Conservation (phyloP, 257 asterid species). For the Handroanthus guayacan region DNA sequence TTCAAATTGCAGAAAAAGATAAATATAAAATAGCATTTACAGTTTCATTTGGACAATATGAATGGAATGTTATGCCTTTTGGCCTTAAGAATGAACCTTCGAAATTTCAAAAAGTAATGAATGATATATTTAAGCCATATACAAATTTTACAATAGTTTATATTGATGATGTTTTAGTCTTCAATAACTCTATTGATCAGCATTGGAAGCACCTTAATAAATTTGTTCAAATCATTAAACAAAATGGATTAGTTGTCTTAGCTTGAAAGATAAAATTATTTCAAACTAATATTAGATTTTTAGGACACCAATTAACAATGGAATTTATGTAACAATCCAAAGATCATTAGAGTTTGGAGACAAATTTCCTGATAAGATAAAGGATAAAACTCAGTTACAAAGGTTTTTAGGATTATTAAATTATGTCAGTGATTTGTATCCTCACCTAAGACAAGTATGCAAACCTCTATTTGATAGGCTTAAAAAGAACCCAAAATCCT, state of each 20-base stretch:
- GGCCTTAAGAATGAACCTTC: neutral
- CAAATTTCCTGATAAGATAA: too few relatives aligned
- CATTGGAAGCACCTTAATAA: neutral
- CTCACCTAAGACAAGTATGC: too few relatives aligned
- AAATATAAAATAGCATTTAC: neutral
- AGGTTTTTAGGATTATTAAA: neutral
- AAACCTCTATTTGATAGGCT: too few relatives aligned
- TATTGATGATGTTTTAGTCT: neutral
- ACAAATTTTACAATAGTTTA: neutral
- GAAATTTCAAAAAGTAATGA: neutral
- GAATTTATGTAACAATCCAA: too few relatives aligned
- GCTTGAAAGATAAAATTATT: too few relatives aligned
- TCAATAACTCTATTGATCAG: neutral
- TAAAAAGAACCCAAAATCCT: too few relatives aligned
- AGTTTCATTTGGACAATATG: neutral
- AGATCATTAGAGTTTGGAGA: too few relatives aligned
- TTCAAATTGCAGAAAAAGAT: neutral
- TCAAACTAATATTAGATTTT: neutral
- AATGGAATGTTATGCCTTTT: constrained; percentile 1
- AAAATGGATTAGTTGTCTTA: neutral
- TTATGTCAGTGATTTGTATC: too few relatives aligned
- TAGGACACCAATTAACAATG: neutral
- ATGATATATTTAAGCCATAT: neutral
- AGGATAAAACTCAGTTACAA: neutral
- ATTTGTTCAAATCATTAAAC: too few relatives aligned